Evolutionary conservation across 169 alveolate species (phyloP), one percentile per base, ranked within the genome.

Genomic region (Plasmodium gaboni): DNA sequence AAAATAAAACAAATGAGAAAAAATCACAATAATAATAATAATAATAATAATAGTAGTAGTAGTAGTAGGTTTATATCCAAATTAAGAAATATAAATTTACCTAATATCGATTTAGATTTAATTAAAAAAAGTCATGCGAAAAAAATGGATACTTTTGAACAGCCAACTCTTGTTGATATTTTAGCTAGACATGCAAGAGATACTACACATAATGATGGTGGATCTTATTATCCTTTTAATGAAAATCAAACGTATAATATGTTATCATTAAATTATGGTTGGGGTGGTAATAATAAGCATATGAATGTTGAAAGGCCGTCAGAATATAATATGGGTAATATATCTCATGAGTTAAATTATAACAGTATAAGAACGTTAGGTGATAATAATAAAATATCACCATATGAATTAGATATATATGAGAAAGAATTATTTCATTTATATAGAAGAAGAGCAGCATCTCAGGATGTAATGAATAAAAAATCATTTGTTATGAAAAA

Each of bases 171-270:
- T 57, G 55, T 83, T 12, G 91, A 83, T 51, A 83, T 83, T 26
- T 26, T 83, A 70, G 91, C 91, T 22, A 83, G 78, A 68, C 91
- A 83, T 83, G 91, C 91, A 19, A 68, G 91, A 69, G 91, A 83
- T 48, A 59, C 80, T 22, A 68, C 68, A 38, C 53, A 68, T 83
- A 73, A 57, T 59, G 70, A 64, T 83, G 89, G 59, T 53, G 68
- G 50, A 24, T 65, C 48, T 24, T 83, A 44, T 68, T 83, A 57
- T 69, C 86, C 68, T 55, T 48, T 83, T 15, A 50, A 69, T 28
- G 85, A 59, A 10, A 63, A 63, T 13, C 38, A 59, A 32, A 55
- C 10, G 0, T 65, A 48, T 78, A 78, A 78, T 69, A 15, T 78
- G 38, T n/a, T 42, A 19, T 51, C 89, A 7, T 51, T 28, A 13